Evolutionary conservation across 495 filamentous ascomycete genomes (phyloP).

Genomic region (Xylaria telfairii): DNA sequence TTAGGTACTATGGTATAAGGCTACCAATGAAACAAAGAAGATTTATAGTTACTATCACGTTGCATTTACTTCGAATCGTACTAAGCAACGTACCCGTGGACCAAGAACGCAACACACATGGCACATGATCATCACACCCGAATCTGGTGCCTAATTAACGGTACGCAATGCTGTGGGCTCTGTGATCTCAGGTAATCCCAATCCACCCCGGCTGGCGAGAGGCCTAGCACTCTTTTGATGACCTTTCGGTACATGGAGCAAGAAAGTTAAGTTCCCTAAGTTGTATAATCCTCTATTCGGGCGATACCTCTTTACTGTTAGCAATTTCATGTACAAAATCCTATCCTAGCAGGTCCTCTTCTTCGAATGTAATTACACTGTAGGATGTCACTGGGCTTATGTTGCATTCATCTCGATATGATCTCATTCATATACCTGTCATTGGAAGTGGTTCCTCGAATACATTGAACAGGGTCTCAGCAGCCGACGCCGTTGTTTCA

Average conservation of each 20-base stretch:
- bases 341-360: background rate
- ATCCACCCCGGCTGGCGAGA: background rate
- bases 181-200: background rate
- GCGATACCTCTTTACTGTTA: background rate
- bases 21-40: constrained; percentile 8
- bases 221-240: background rate
- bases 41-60: constrained; percentile 6
- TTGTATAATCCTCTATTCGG: background rate
- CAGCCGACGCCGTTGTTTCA: background rate
- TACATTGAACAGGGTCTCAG: background rate
- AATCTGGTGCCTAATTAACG: background rate
- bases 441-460: background rate
- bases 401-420: background rate
- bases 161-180: background rate
- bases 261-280: background rate
- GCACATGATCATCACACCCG: background rate
- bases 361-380: background rate
- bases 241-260: background rate
- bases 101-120: background rate
- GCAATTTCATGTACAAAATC: background rate
- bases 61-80: background rate
- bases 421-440: background rate
- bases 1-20: background rate
- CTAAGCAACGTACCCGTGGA: background rate
- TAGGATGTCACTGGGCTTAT: background rate